These are phyloP conservation scores for Claviceps sp. DNA, from an alignment of 2,329 filamentous ascomycete species.

Conservation along the genomic window DNA sequence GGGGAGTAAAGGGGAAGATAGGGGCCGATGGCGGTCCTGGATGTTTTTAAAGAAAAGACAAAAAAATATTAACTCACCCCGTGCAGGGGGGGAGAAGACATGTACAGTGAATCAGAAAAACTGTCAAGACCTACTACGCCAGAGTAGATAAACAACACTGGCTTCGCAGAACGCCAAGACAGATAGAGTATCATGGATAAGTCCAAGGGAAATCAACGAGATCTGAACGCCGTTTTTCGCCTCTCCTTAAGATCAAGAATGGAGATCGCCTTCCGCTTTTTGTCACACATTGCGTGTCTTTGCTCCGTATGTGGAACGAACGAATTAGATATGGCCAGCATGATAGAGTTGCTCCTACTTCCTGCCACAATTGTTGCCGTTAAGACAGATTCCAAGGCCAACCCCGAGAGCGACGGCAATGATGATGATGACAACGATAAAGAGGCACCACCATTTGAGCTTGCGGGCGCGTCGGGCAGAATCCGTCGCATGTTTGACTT, in stretches of 20 bases:
- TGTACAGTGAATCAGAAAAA: neutral
- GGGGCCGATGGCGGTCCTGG: too few species aligned
- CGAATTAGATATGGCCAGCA: neutral
- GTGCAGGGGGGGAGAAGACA: neutral
- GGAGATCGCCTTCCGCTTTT: neutral
- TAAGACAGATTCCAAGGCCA: constrained; percentile 35
- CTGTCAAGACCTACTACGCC: neutral
- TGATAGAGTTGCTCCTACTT: neutral
- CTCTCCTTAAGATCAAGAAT: neutral
- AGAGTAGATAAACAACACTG: neutral
- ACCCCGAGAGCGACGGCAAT: constrained; percentile 41
- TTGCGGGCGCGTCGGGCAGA: constrained; percentile 54
- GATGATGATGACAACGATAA: constrained; percentile 45
- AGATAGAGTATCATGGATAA: neutral
- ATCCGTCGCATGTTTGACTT: constrained; percentile 55
- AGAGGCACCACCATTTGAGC: constrained; percentile 71
- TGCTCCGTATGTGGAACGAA: neutral
- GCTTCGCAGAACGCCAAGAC: neutral
- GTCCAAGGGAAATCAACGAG: too few species aligned
- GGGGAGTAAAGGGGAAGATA: neutral
- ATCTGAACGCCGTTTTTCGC: neutral
- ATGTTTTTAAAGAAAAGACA: neutral
- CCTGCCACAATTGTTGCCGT: constrained; percentile 10
- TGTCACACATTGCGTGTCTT: neutral
- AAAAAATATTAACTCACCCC: neutral